phyloP scores from a whole-genome alignment of 1,284 basidiomycete species.

The Ganoderma multipileum region DNA sequence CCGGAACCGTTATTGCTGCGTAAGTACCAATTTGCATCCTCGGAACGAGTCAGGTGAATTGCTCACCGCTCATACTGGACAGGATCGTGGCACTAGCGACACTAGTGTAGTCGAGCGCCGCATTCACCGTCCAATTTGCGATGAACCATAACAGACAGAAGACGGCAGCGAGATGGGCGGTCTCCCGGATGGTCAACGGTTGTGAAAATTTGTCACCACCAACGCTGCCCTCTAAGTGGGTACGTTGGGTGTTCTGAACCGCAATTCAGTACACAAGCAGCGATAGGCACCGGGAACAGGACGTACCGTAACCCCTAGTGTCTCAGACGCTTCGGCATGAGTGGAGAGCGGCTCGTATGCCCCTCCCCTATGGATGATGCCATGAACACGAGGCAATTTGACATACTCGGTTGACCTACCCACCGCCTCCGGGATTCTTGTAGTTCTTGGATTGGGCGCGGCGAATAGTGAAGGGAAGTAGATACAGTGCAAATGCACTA shows the following conservation, averaged over 20 bases:
- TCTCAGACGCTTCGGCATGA: slow-evolving; percentile 39
- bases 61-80: slow-evolving; percentile 86
- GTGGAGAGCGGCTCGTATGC: slow-evolving; percentile 48
- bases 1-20: neutral
- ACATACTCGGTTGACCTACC: slow-evolving; percentile 16
- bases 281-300: neutral
- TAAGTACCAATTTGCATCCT: neutral
- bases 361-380: neutral
- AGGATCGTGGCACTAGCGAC: slow-evolving; percentile 92
- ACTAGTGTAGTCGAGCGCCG: slow-evolving; percentile 83
- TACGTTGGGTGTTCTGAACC: neutral
- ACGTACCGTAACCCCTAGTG: slow-evolving; percentile 29
- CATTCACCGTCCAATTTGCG: slow-evolving; percentile 91
- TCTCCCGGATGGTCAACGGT: slow-evolving; percentile 74
- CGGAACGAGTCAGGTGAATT: neutral
- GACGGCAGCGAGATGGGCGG: slow-evolving; percentile 74
- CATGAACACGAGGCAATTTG: neutral
- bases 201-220: slow-evolving; percentile 36
- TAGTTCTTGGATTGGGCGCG: slow-evolving; percentile 38
- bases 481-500: slow-evolving; percentile 88
- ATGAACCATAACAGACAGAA: slow-evolving; percentile 92
- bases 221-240: slow-evolving; percentile 25
- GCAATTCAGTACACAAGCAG: slow-evolving; percentile 1
- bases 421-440: slow-evolving; percentile 29
- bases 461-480: slow-evolving; percentile 73